Evolutionary conservation across 192 early-diverging fungal species (phyloP), one percentile per base, ranked within the genome.

Genomic region (Coemansia sp.): DNA sequence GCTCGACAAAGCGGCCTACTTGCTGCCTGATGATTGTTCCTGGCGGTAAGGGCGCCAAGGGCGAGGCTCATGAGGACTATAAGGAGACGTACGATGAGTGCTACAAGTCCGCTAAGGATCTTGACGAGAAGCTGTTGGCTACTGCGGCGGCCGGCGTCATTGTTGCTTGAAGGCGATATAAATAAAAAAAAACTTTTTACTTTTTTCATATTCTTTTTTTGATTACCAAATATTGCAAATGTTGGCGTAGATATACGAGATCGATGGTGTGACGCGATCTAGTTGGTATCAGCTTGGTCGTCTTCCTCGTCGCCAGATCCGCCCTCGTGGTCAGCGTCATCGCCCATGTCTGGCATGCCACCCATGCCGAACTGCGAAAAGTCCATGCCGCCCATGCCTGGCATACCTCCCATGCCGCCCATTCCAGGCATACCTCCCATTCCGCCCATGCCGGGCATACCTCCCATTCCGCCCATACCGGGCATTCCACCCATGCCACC

Each of bases 1-100:
- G 92, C 77, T 86, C 93, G 27, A 97, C 98, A 24, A 98, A 98
- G 88, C 91, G 98, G 72, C 96, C 98, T 22, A 98, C 96, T 2
- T 92, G 90, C 62, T 91, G 89, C 71, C 84, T 97, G 49, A 95
- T 99, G 94, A 79, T 98, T 68, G 92, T 97, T 13, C 85, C 89
- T 36, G 92, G 87, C 63, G 91, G 89, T 63, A 94, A 92, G 87
- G 90, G 87, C 70, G 86, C 84, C 66, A 88, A 90, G 66, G 84
- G 85, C 68, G 84, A 90, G 55, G 87, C 88, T 18, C 91, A 90
- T 64, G 89, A 86, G 73, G 92, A 92, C 43, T 98, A 96, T 86
- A 91, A 92, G 87, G 92, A 96, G 68, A 65, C 88, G 16, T 97
- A 94, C 68, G 92, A 95, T 33, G 92, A 94, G 79, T 91, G 95